Conservation (phyloP, 176 grass and related monocot genomes). For the Otatea glauca region DNA sequence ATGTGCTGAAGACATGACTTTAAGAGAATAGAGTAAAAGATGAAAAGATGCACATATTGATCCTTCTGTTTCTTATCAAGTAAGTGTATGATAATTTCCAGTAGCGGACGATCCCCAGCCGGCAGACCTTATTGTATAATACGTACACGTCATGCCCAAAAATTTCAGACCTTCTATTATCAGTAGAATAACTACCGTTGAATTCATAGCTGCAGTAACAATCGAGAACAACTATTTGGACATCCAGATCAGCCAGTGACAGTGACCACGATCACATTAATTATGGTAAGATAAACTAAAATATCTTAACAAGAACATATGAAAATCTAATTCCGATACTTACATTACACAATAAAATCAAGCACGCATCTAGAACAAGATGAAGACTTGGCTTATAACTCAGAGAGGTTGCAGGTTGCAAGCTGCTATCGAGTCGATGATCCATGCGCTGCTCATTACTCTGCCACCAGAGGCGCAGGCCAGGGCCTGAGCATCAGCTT, state of each 20-base stretch:
- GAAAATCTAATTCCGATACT: neutral
- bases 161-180: no score
- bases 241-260: neutral
- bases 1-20: no score
- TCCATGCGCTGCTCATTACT: conserved; percentile 69
- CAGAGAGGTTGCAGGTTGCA: conserved; percentile 62
- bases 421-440: conserved; percentile 78
- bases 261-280: neutral
- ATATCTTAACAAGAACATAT: neutral
- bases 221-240: neutral
- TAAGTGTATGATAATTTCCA: no score
- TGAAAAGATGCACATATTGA: no score
- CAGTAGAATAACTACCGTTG: neutral
- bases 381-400: neutral
- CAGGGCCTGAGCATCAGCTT: conserved; percentile 57
- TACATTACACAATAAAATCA: neutral
- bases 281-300: neutral
- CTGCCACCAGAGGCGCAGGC: conserved; percentile 65
- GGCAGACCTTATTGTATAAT: no score
- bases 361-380: neutral
- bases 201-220: neutral
- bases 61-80: no score
- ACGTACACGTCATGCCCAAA: no score
- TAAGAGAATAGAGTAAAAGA: no score
- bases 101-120: no score